A percentile compares a stretch with the other conserved stretches of the same genome.
These are phyloP conservation scores for Amphibolis antarctica DNA, from an alignment of 106 monocot species.

Conservation along the genomic window DNA sequence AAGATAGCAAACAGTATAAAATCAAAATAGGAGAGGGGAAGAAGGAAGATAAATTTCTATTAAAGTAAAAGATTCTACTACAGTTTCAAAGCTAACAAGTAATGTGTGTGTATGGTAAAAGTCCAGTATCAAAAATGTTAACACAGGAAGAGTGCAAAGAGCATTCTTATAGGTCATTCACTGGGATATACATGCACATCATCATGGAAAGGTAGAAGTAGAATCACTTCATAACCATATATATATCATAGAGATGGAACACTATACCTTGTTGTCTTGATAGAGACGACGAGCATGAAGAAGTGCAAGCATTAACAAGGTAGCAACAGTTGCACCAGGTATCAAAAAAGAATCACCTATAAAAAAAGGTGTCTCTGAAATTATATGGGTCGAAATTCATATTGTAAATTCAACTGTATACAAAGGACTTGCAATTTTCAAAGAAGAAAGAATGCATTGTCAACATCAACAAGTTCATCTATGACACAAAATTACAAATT, in stretches of 20 bases:
- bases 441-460: background rate
- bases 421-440: background rate
- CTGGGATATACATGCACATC: background rate
- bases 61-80: no score
- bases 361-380: background rate
- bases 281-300: slow-evolving; percentile 87
- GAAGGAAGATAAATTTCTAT: no score
- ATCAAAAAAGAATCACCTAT: slow-evolving; percentile 51
- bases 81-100: no score
- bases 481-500: no score
- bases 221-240: background rate
- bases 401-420: background rate
- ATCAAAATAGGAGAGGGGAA: background rate
- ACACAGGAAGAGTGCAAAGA: background rate
- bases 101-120: no score
- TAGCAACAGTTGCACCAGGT: slow-evolving; percentile 82
- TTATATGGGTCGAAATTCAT: no score
- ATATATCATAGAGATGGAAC: background rate
- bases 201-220: background rate
- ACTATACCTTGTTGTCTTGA: slow-evolving; percentile 63
- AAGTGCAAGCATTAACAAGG: slow-evolving; percentile 75
- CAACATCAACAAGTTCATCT: no score
- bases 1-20: background rate
- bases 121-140: no score
- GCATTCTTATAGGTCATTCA: background rate